Base-by-base conservation (phyloP, 1,284 basidiomycete genomes). In the Meripilus lineatus region DNA sequence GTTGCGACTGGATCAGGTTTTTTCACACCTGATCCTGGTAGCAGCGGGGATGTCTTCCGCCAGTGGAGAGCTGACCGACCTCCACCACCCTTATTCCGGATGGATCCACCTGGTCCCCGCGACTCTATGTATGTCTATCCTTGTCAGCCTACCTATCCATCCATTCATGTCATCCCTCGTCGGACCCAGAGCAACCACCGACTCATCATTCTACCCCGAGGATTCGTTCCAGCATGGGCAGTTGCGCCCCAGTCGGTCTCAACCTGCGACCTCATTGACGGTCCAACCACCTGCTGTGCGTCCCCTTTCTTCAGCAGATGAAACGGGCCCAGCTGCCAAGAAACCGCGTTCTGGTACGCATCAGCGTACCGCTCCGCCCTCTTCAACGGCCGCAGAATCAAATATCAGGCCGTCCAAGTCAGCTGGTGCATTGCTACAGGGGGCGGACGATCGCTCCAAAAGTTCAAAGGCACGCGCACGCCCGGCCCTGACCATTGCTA, bases 291-390 rank as follows among this genome's bases (percentile, higher is more conserved):
- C 69, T 53, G 62, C 72, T 45, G 72, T 78, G 36, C 78, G 85
- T 45, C 81, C 84, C 21, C 75, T 88, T 50, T 87, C 84, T 50
- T 88, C 86, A 42, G 78, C 84, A 42, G 85, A 89, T 59, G 86
- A 89, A 68, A 72, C 75, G 45, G 86, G 85, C 35, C 86, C 86
- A 38, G 80, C 77, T 42, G 74, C 76, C 50, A 89, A 89, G 68
- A 82, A 79, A 59, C 63, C 84, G 51, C 80, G 86, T 44, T 79
- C 84, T 51, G 74, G 75, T 45, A 55, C 70, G 23, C 78, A 75
- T 50, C 80, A 79, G 56, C 71, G 72, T 47, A 74, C 74, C 52
- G 64, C 65, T 40, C 65, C 67, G 50, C 45, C 59, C 48, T 52
- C 59, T 46, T 47, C 55, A 34, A 54, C 51, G 39, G 53, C 58